Base-by-base conservation (phyloP, 2,329 filamentous ascomycete species). In the Xylaria sp. region DNA sequence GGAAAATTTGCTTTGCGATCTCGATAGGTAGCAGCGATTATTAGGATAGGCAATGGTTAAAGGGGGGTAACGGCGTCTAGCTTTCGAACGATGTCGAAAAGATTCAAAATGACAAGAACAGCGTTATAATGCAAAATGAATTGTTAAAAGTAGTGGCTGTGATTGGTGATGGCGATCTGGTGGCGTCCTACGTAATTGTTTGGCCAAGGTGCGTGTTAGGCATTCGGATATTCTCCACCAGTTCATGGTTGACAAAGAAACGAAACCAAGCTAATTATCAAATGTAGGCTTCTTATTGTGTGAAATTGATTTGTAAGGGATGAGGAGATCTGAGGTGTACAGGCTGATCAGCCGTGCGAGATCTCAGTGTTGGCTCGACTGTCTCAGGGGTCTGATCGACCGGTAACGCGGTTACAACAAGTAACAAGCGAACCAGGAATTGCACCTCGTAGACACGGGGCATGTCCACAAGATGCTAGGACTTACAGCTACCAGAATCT, bases 371-470 rank as follows among this genome's bases (percentile, higher is more conserved):
- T 34, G 9, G 4, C 3, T 34, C 9, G 5, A 34, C 11, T 13
- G 11, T 13, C 29, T 34, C 16, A 34, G 6, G 29, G 16, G 29
- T 34, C 29, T 11, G 16, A 13, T 34, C 29, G 6, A 7, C 29
- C 3, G 29, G 29, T 34, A n/a, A 18, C 37, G 43, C n/a, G 21
- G 38, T 44, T 39, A 20, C 37, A 22, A 18, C n/a, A 17, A 39
- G 21, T 16, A 45, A 52, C 34, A 39, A 29, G 20, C 26, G 29
- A 21, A 43, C 26, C 40, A 18, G 16, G 29, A 18, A 17, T 22
- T 17, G 18, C 45, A 43, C 54, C 24, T 18, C 55, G 44, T 48
- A 41, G 51, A 51, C 46, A 29, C 45, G 29, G 39, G 24, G 46
- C 42, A 37, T 38, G 37, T 34, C 29, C 44, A 43, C 8, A 38